Base-by-base conservation (phyloP, 2,329 filamentous ascomycete species). In the Penicillium sp. region DNA sequence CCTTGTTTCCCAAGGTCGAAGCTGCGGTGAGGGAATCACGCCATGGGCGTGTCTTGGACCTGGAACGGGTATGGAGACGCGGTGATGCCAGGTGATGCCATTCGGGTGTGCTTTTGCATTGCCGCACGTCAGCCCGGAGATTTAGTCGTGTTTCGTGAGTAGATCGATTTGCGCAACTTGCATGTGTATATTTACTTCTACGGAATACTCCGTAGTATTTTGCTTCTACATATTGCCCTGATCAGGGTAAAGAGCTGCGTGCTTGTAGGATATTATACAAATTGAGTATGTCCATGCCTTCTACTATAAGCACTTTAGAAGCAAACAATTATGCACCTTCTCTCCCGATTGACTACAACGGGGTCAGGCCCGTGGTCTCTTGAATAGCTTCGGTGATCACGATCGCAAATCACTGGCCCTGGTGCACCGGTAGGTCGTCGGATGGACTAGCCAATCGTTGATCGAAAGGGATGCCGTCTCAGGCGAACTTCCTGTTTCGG, bases 401-500 rank as follows among this genome's bases (percentile, higher is more conserved):
- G 45, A 49, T 49, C 31, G 24, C 22, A 31, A 49, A 49, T 39
- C 45, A 53, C 22, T 53, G 50, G 50, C 32, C 36, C 16, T 53
- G 45, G 40, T 40, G 42, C 11, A 9, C 50, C 36, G 38, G n/a
- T 21, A 16, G 31, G 45, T 41, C 27, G 36, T 53, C 51, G 46
- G 46, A 53, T 41, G 46, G 51, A 53, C 38, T 32, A 45, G 45
- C 59, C 59, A 61, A 55, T 45, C n/a, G 16, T 21, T 32, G 24
- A 10, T 43, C 24, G 22, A 44, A 42, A 10, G 24, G 18, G 6
- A 50, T 3, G 24, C 18, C 41, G 44, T 48, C 59, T 63, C 59
- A 47, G 43, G 36, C 52, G 55, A 60, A 41, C 59, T 63, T 63
- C 62, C 62, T 60, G 24, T 56, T 64, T 58, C 57, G 62, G 62